These are phyloP conservation scores for Brassica carinata DNA, from an alignment of 345 rosid species.

Conservation along the genomic window DNA sequence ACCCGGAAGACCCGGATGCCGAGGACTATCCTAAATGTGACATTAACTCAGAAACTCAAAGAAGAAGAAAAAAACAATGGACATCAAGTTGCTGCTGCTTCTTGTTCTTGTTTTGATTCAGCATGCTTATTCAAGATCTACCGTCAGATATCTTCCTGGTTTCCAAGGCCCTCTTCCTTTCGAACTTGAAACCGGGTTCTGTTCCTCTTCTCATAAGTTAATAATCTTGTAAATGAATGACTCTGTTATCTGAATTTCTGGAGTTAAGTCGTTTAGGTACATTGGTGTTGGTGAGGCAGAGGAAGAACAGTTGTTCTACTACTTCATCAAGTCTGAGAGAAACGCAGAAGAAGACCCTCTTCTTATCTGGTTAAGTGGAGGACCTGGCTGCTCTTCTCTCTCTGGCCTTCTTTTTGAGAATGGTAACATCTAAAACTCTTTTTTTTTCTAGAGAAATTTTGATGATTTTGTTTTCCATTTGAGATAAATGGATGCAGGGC, in stretches of 20 bases:
- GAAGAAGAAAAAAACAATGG: background rate
- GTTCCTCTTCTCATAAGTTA: background rate
- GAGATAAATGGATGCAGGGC: constrained; percentile 51
- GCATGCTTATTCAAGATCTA: constrained; percentile 28
- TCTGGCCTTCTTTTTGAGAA: constrained; percentile 33
- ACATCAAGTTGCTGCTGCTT: constrained; percentile 7
- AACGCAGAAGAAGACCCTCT: constrained; percentile 34
- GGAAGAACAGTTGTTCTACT: constrained; percentile 37
- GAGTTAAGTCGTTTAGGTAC: constrained; percentile 28
- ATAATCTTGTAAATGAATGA: background rate
- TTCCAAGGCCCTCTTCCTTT: constrained; percentile 52
- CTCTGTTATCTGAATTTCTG: background rate
- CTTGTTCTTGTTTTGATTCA: constrained; percentile 10
- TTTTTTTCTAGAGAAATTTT: background rate
- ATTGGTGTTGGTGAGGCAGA: constrained; percentile 37
- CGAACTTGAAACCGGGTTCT: constrained; percentile 57
- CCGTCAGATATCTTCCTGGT: constrained; percentile 46
- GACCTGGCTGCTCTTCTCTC: constrained; percentile 47
- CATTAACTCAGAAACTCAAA: background rate
- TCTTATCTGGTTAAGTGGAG: constrained; percentile 40
- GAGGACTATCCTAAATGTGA: background rate
- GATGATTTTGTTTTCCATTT: background rate
- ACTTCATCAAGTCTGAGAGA: constrained; percentile 40
- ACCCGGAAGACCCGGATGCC: no score
- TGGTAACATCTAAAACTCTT: background rate